Percentiles rank a stretch among this genome's conserved stretches.
These are phyloP conservation scores for Ganoderma multipileum DNA, from an alignment of 1,284 basidiomycete genomes.

Conservation along the genomic window DNA sequence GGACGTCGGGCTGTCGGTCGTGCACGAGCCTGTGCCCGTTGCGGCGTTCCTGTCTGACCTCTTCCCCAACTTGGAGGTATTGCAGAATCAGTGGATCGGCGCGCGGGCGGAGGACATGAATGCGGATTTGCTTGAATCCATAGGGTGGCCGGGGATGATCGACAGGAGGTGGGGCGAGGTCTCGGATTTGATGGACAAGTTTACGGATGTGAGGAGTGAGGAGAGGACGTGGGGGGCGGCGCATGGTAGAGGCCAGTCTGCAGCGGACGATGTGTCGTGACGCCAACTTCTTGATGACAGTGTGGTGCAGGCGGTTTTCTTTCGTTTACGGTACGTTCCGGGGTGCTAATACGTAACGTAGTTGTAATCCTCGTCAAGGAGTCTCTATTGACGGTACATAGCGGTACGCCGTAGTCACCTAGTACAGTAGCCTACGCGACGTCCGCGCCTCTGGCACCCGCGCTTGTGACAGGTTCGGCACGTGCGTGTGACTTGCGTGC, in stretches of 20 bases:
- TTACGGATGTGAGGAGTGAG: neutral
- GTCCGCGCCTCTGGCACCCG: neutral
- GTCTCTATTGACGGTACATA: no score
- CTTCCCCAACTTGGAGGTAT: neutral
- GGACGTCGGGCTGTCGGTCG: neutral
- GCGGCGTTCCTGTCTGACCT: slow-evolving; percentile 5
- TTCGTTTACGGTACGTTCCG: no score
- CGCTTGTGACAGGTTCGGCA: neutral
- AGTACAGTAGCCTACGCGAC: no score
- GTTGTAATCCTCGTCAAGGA: no score
- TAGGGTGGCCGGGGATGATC: neutral
- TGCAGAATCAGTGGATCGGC: neutral
- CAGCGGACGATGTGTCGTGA: no score
- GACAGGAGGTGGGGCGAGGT: neutral
- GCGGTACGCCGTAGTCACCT: no score
- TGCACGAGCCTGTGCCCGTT: neutral
- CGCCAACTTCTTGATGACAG: no score
- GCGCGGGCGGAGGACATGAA: neutral
- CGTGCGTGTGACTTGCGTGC: neutral
- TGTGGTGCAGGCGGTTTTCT: no score
- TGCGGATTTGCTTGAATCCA: neutral
- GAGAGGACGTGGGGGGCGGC: neutral
- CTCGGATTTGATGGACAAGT: neutral
- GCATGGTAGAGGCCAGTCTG: neutral
- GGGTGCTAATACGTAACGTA: no score